Percentiles rank a stretch among this genome's conserved stretches.
Evolutionary conservation across 208 protist genomes (phyloP).

Genomic region (Leishmania tarentolae): DNA sequence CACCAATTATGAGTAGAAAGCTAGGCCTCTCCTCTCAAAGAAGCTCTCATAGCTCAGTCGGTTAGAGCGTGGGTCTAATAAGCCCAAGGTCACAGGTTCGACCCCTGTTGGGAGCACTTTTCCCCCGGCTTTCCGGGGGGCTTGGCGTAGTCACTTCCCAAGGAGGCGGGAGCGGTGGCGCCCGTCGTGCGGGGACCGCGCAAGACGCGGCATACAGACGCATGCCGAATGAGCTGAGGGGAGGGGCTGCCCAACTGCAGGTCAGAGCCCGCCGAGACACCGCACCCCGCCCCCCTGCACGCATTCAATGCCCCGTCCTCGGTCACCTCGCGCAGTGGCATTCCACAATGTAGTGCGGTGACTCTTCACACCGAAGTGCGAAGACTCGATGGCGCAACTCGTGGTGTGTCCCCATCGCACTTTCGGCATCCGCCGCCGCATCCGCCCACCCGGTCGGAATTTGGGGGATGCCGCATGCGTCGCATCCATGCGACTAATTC

Average conservation of each 20-base stretch:
- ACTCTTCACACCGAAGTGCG: not conserved
- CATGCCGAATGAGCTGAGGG: not conserved
- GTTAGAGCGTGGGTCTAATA: conserved; percentile 76
- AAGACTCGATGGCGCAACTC: not conserved
- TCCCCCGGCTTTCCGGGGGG: too few species aligned
- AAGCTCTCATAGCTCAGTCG: conserved; percentile 71
- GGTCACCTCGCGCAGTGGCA: not conserved
- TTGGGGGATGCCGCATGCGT: not conserved
- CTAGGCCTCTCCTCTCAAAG: too few species aligned
- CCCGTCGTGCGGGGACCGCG: too few species aligned
- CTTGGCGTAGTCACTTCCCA: too few species aligned
- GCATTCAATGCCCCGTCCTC: not conserved
- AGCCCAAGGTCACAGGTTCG: conserved; percentile 75
- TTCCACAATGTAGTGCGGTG: not conserved
- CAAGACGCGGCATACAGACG: not conserved
- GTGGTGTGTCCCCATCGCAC: not conserved
- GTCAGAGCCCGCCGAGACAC: not conserved
- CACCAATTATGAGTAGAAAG: too few species aligned
- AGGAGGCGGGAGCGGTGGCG: not conserved
- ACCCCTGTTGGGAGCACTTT: conserved; percentile 71
- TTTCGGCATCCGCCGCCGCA: not conserved
- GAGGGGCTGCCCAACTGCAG: not conserved
- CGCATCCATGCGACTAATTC: not conserved
- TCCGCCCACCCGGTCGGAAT: not conserved
- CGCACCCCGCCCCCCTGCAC: not conserved